Evolutionary conservation across 768 basidiomycete genomes (phyloP).

Genomic region (Lepiota subincarnata): DNA sequence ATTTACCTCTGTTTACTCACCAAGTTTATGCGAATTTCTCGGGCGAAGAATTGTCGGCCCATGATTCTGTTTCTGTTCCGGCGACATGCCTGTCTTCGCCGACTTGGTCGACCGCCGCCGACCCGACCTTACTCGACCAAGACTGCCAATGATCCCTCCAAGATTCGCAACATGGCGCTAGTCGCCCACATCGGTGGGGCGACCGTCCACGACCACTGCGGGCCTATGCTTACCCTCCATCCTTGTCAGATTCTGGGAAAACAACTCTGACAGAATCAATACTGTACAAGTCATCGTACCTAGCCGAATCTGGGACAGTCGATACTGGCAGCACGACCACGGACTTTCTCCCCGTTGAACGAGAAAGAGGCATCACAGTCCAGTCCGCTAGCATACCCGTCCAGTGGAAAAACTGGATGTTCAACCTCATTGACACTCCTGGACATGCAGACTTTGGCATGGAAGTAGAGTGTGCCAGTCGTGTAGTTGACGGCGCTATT

Average conservation of each 20-base stretch:
- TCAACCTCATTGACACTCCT: constrained; percentile 88
- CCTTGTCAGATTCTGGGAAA: constrained; percentile 73
- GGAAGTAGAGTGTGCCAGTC: constrained; percentile 92
- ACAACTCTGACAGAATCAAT: constrained; percentile 89
- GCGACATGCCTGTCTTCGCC: constrained; percentile 6
- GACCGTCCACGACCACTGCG: background rate
- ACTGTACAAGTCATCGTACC: constrained; percentile 67
- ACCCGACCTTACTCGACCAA: constrained; percentile 26
- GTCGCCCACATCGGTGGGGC: constrained; percentile 83
- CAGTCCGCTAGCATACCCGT: constrained; percentile 91
- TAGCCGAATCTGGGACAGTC: constrained; percentile 73
- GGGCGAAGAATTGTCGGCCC: background rate
- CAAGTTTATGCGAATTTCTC: background rate
- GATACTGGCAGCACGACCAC: constrained; percentile 90
- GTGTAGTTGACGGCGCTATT: constrained; percentile 86
- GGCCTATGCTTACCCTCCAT: constrained; percentile 4
- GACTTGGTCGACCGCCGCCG: constrained; percentile 6
- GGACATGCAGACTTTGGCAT: constrained; percentile 96
- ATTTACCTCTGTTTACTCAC: constrained; percentile 13
- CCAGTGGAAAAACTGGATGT: constrained; percentile 78
- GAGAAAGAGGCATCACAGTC: constrained; percentile 88
- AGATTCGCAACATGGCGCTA: constrained; percentile 74
- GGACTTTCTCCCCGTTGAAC: constrained; percentile 85
- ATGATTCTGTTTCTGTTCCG: constrained; percentile 20
- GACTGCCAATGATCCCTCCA: constrained; percentile 33